Evolutionary conservation across 306 rosid genomes (phyloP), one percentile per base, ranked within the genome.

Genomic region (Cicer bijugum): DNA sequence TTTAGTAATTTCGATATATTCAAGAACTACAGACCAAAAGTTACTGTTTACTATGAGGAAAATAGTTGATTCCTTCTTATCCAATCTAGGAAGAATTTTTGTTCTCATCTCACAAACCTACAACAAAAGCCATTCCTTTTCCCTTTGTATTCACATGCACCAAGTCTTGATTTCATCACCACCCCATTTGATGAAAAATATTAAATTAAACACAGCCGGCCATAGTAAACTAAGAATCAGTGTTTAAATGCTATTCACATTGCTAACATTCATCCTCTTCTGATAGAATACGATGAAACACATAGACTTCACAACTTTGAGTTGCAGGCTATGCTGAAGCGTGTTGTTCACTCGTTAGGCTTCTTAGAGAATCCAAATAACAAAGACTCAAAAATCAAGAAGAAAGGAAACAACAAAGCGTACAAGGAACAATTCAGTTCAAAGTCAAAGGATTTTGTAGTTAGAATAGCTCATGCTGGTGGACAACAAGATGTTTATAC

Each of bases 391-490:
- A 73, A 62, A 76, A 58, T 45, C 50, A 78, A 75, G 78, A 61
- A 66, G 35, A 78, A 23, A 51, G 76, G 57, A 10, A 68, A 45
- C 7, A 69, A 23, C 16, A 58, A 71, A 52, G 47, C 63, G 20
- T 62, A 85, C 8, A 12, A 76, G 7, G 84, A 67, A n/a, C 68
- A 71, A 5, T 70, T 55, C 39, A 76, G 83, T 67, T 50, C 72
- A 1, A 39, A 33, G 12, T 85, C 89, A 5, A 85, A 73, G 58
- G 67, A 70, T 3, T 64, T 85, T 55, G 75, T 68, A 44, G 94
- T 93, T 81, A 93, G 86, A 81, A 78, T 91, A 39, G 81, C 82
- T 65, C 90, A 85, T 51, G 84, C 84, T 37, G 93, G 91, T 6
- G 91, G 98, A 8, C 78, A 71, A 64, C 82, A 84, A 68, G 92